Percentiles rank a stretch among this genome's conserved stretches.
Conservation (phyloP, 805 yeast species). For the Saturnispora hagleri region DNA sequence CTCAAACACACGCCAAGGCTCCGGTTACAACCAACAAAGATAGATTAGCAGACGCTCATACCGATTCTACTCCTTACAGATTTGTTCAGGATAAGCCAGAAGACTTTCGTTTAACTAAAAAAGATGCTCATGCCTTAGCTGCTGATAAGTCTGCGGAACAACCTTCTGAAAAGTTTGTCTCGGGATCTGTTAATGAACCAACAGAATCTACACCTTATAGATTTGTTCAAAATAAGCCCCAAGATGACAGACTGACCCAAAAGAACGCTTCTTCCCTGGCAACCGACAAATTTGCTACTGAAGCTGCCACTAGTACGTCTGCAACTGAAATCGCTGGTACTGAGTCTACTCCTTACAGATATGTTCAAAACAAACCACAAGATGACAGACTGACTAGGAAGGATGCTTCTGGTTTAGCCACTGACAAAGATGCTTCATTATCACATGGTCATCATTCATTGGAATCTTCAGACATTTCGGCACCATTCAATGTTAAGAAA, state of each 20-base stretch:
- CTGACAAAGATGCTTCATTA: not conserved
- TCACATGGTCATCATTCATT: not conserved
- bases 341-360: not conserved
- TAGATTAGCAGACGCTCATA: not conserved
- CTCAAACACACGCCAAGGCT: not conserved
- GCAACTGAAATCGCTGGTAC: too few relatives aligned
- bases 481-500: not conserved
- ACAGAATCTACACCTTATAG: conserved; percentile 9
- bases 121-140: not conserved
- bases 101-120: not conserved
- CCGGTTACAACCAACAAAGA: not conserved
- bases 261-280: conserved; percentile 2
- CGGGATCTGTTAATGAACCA: not conserved
- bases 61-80: conserved; percentile 6
- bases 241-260: not conserved
- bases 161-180: too few relatives aligned
- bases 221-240: conserved; percentile 7
- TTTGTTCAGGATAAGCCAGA: conserved; percentile 1
- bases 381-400: not conserved
- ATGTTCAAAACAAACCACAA: not conserved
- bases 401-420: not conserved
- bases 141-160: not conserved
- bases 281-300: not conserved
- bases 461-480: not conserved
- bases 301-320: too few relatives aligned